Base-by-base conservation (phyloP, 2,329 filamentous ascomycete genomes). In the Arachnomyces sp. region DNA sequence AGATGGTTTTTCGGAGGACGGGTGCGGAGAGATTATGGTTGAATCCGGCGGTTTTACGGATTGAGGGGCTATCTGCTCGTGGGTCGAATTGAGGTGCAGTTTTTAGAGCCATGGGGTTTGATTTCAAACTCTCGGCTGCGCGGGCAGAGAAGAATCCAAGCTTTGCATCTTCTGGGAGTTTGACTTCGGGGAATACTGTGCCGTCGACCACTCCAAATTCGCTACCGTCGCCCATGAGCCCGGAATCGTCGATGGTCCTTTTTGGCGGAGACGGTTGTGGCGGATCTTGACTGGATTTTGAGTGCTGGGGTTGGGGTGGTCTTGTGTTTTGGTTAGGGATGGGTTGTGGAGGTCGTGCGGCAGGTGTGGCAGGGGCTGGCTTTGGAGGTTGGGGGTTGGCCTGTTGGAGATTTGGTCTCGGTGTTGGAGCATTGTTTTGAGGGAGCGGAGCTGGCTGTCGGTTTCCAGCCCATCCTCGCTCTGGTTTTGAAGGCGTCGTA, bases 31-130 rank as follows among this genome's bases (percentile, higher is more conserved):
- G 81, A 15, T 67, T 79, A 55, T 93, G 86, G 54, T 95, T 87
- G 30, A 95, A 75, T 2, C 89, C 89, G 0, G 84, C 83, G 0
- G 90, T 95, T 57, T 90, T 89, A 45, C 86, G 78, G 55, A 94
- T 88, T 0, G 88, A 92, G 0, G 89, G 88, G 45, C 81, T 86
- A 53, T 89, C 82, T 4, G 79, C 73, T 43, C 79, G 79, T 2
- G 82, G 83, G 51, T 89, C 82, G 59, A 89, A 90, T 16, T 72
- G 67, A 9, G 77, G 68, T 3, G 64, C 59, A 3, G 70, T 59
- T 3, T 61, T 55, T 28, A 65, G 63, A 7, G 57, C 65, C 34
- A 50, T 58, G 46, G 60, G 66, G 49, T 70, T 66, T 42, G 76
- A 72, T 4, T 74, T 68, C 4, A 81, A 56, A 42, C 72, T 66